Conservation (phyloP, 768 basidiomycete genomes). For the Mycena floridula region DNA sequence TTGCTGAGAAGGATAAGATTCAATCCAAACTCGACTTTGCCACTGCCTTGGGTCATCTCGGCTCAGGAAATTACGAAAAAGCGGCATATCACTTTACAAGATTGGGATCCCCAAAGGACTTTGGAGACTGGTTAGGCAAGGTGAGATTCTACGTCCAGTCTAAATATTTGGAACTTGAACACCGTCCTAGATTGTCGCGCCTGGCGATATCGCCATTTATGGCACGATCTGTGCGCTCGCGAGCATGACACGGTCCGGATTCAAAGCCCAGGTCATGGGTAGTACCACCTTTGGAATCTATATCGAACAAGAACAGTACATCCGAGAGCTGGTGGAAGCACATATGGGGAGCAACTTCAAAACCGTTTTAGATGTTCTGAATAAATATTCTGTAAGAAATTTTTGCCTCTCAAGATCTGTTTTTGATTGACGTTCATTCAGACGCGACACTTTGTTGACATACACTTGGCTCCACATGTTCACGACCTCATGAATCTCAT, state of each 20-base stretch:
- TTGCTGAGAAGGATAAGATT: constrained; percentile 58
- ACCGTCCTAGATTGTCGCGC: constrained; percentile 55
- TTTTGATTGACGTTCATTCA: constrained; percentile 19
- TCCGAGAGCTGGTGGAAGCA: constrained; percentile 79
- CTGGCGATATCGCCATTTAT: constrained; percentile 84
- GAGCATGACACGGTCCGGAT: constrained; percentile 58
- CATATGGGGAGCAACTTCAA: constrained; percentile 89
- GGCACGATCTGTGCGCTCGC: constrained; percentile 82
- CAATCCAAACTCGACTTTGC: constrained; percentile 81
- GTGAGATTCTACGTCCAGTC: constrained; percentile 23
- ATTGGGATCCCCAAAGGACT: constrained; percentile 54
- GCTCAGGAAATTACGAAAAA: constrained; percentile 68
- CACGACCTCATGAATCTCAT: constrained; percentile 59
- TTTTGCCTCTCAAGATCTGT: neutral
- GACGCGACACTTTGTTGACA: constrained; percentile 74
- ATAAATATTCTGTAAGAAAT: constrained; percentile 56
- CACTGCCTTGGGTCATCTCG: constrained; percentile 69
- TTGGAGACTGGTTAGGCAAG: constrained; percentile 78
- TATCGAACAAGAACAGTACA: constrained; percentile 81
- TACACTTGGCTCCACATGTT: constrained; percentile 71
- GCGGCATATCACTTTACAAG: constrained; percentile 72
- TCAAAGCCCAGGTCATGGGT: constrained; percentile 63
- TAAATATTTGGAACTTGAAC: neutral
- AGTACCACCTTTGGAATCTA: constrained; percentile 68
- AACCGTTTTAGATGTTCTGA: constrained; percentile 68